These are phyloP conservation scores for Cenchrus americanus DNA, from an alignment of 176 grass and related monocot genomes.

Conservation along the genomic window DNA sequence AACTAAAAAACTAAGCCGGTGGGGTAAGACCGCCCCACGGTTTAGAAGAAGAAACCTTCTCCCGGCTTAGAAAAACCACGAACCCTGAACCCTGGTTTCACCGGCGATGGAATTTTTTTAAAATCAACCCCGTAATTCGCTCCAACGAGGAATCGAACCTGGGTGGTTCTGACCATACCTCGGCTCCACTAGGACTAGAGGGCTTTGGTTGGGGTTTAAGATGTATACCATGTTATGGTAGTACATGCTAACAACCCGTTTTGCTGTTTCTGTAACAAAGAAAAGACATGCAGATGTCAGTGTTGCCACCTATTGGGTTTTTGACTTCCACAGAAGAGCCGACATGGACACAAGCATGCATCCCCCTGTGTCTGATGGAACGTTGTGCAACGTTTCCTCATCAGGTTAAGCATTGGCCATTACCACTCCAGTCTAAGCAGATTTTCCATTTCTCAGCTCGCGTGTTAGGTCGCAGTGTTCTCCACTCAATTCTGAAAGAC, in stretches of 20 bases:
- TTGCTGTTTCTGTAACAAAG: neutral
- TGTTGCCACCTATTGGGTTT: neutral
- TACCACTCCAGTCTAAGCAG: neutral
- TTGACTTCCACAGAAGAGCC: neutral
- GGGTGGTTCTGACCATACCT: too few relatives aligned
- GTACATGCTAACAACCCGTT: neutral
- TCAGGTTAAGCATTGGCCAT: neutral
- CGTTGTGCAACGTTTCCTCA: neutral
- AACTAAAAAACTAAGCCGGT: too few relatives aligned
- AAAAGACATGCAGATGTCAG: neutral
- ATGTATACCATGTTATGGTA: neutral
- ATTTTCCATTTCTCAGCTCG: neutral
- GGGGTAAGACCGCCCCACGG: too few relatives aligned
- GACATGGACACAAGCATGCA: neutral
- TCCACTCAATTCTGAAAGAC: neutral
- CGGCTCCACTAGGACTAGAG: too few relatives aligned
- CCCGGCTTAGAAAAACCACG: too few relatives aligned
- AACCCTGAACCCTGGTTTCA: too few relatives aligned
- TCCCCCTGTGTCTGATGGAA: neutral
- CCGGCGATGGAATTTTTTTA: too few relatives aligned
- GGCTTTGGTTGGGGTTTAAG: too few relatives aligned
- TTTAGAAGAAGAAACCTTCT: too few relatives aligned
- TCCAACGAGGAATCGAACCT: too few relatives aligned
- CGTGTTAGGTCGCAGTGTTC: neutral
- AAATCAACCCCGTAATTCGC: too few relatives aligned